Evolutionary conservation across 2,329 filamentous ascomycete genomes (phyloP), one percentile per base, ranked within the genome.

Genomic region (Botryotinia convoluta): DNA sequence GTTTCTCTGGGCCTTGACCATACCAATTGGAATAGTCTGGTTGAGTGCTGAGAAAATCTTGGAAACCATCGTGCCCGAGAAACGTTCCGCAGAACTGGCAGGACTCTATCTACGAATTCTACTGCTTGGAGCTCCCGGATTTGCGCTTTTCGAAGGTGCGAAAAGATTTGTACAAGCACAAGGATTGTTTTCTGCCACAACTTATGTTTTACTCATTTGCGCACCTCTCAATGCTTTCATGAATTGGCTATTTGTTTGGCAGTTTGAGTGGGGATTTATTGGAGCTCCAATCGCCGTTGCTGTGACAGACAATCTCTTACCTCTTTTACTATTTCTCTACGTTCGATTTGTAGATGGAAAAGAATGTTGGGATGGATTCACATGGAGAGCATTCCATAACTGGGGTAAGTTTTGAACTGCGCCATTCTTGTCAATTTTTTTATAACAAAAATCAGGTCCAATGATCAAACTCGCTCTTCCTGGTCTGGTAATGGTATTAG

Each of bases 401-500:
- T 96, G 93, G 93, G 86, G 79, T 79, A 74, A 60, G 77, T 76
- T 64, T 39, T 12, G 18, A n/a, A 68, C 51, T 22, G 8, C 67
- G 29, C n/a, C 22, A 16, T n/a, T 12, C 51, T n/a, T 22, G 42
- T 67, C 44, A 2, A 44, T 20, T 4, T 3, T 48, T 1, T 68
- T 29, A 74, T 78, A 73, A 78, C 20, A 42, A 20, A 45, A 10
- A 14, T 20, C 86, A 80, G 79, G 86, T 2, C 91, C 91, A 14
- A 97, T 97, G 95, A 89, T 98, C 78, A 89, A 90, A 65, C 90
- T 98, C 54, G 94, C 95, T 0, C 84, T 98, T 20, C 95, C 95
- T 0, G 95, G 95, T 1, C 90, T 98, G 81, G 85, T 97, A 76
- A 98, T 98, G 95, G 92, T 98, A 2, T 91, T 97, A 81, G 94